Percentiles rank a stretch among this genome's conserved stretches.
Conservation (phyloP, 1,139 yeast species). For the Protomyces inouyei region DNA sequence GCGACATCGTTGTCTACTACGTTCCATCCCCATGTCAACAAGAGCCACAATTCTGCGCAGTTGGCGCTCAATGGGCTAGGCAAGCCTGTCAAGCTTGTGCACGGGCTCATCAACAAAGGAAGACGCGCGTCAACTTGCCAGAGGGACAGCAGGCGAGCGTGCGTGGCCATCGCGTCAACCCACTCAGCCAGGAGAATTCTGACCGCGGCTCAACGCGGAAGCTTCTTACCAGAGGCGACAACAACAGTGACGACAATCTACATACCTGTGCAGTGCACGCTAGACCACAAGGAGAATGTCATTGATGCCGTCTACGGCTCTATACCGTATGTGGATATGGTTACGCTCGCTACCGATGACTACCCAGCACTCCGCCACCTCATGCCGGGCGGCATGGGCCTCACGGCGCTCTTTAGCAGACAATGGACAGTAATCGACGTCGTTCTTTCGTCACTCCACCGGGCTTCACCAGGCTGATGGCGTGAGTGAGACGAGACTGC, state of each 20-base stretch:
- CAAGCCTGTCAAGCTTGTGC: conserved; percentile 6
- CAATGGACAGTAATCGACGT: conserved; percentile 35
- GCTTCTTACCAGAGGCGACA: conserved; percentile 91
- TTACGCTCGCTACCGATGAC: conserved; percentile 72
- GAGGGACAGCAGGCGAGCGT: not conserved
- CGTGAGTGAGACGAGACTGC: too few relatives aligned
- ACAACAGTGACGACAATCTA: conserved; percentile 90
- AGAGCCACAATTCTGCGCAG: conserved; percentile 55
- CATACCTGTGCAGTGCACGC: conserved; percentile 67
- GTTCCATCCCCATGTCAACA: conserved; percentile 87
- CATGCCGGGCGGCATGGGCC: conserved; percentile 61
- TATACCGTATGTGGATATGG: conserved; percentile 84
- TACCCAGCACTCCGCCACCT: conserved; percentile 70
- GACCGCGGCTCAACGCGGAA: conserved; percentile 34
- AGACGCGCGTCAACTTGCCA: not conserved
- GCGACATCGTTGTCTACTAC: conserved; percentile 97
- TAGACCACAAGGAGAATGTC: conserved; percentile 70
- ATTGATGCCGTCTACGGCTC: conserved; percentile 89
- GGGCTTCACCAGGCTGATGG: too few relatives aligned
- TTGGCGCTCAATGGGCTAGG: conserved; percentile 32
- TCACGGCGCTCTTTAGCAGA: conserved; percentile 42
- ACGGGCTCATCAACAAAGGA: not conserved
- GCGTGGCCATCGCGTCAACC: conserved; percentile 15
- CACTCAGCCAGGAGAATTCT: conserved; percentile 32
- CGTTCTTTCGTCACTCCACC: too few relatives aligned